Evolutionary conservation across 495 filamentous ascomycete genomes (phyloP), one percentile per base, ranked within the genome.

Genomic region (Neurospora sp.): DNA sequence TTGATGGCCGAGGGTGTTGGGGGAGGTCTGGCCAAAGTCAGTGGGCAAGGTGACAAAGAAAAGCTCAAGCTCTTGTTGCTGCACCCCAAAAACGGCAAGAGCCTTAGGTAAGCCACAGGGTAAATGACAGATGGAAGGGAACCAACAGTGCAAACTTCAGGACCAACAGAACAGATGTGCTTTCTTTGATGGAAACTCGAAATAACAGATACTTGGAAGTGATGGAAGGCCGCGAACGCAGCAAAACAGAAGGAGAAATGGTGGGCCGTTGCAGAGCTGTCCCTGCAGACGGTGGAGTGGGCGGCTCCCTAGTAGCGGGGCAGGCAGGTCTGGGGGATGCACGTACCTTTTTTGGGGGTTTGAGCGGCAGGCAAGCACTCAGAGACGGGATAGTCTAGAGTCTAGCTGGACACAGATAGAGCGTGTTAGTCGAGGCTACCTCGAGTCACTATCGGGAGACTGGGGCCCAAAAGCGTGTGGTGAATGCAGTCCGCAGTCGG

Each of bases 301-400:
- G 44, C 69, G 71, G 71, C 73, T 44, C 39, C 71, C 69, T 74
- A 66, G 77, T 73, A 75, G 77, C 70, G 74, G 72, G 76, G 71
- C 69, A 40, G 74, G 46, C 42, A 70, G 75, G 70, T 66, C 71
- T 71, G 75, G 74, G 74, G 72, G 73, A 76, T 80, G 78, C 78
- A 79, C 79, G 75, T 81, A 79, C 79, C 76, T 79, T 72, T 78
- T 78, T 78, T 16, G 54, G 54, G 23, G 2, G 12, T 31, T 31
- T 35, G 54, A 66, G 27, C 54, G 54, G 54, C 54, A 66, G 54
- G 54, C 54, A 66, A 66, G 54, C 54, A 66, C 54, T 66, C 23
- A 8, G 14, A 35, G 27, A 66, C 5, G 27, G 42, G n/a, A 46
- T 44, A 16, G 5, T 44, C 9, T 10, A 66, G 54, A 66, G 27